Conservation (phyloP, 495 filamentous ascomycete genomes). For the Neurospora sp. region DNA sequence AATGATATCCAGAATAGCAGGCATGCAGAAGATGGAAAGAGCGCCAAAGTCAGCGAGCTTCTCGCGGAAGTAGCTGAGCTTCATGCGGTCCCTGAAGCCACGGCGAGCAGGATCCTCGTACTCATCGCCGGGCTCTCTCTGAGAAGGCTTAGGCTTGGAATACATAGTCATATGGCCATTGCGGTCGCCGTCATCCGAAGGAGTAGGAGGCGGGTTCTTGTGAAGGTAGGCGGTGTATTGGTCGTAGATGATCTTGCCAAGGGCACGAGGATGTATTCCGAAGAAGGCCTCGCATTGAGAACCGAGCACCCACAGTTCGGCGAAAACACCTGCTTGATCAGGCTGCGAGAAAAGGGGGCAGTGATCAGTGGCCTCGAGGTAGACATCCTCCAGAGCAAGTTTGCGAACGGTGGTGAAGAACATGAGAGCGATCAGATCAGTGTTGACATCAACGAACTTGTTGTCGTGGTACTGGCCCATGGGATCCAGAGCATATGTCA, state of each 20-base stretch:
- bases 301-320: conserved; percentile 21
- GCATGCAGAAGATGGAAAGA: conserved; percentile 20
- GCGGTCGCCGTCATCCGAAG: background rate
- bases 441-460: conserved; percentile 13
- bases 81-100: background rate
- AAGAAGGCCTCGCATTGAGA: conserved; percentile 23
- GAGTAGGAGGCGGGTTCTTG: conserved; percentile 6
- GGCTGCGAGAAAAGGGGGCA: conserved; percentile 20
- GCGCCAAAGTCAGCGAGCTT: conserved; percentile 13
- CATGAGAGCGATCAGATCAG: conserved; percentile 12
- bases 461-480: conserved; percentile 3
- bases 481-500: conserved; percentile 9
- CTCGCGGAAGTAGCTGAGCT: background rate
- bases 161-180: conserved; percentile 16
- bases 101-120: background rate
- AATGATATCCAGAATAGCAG: conserved; percentile 18
- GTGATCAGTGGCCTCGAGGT: conserved; percentile 18
- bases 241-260: conserved; percentile 17
- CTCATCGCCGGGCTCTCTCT: background rate
- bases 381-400: conserved; percentile 16
- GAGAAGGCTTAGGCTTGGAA: conserved; percentile 11
- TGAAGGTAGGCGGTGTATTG: conserved; percentile 7
- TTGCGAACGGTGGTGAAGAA: conserved; percentile 17
- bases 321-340: conserved; percentile 21
- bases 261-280: conserved; percentile 10